Conservation (phyloP, 78 protist genomes). For the Cavenderia fasciculata region DNA sequence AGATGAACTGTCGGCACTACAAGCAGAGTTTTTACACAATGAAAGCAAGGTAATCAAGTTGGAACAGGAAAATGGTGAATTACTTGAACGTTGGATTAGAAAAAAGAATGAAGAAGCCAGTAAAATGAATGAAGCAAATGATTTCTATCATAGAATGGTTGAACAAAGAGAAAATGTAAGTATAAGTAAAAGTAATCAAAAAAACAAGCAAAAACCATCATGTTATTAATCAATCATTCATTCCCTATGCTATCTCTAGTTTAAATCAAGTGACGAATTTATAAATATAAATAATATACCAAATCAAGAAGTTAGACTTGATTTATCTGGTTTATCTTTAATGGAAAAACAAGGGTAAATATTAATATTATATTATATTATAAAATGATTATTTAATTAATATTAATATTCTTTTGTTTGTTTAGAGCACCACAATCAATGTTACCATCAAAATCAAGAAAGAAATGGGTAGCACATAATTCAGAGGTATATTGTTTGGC, state of each 20-base stretch:
- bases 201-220: background rate
- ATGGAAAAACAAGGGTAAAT: conserved; percentile 4
- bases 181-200: background rate
- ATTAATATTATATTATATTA: background rate
- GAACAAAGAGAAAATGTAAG: conserved; percentile 53
- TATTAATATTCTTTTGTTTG: background rate
- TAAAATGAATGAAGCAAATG: conserved; percentile 72
- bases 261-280: conserved; percentile 20
- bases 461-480: conserved; percentile 59
- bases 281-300: conserved; percentile 24
- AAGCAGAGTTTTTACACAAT: conserved; percentile 52
- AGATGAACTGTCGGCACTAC: conserved; percentile 65
- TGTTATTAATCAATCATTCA: background rate
- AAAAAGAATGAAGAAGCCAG: conserved; percentile 78
- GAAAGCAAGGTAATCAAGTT: conserved; percentile 53
- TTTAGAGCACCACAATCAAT: conserved; percentile 7
- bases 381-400: background rate
- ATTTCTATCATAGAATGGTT: conserved; percentile 70
- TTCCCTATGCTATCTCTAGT: background rate
- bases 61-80: conserved; percentile 56
- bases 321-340: background rate
- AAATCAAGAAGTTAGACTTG: background rate
- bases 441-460: conserved; percentile 45
- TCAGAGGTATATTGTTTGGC: conserved; percentile 69
- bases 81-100: conserved; percentile 67